A percentile compares a stretch with the other conserved stretches of the same genome.
Evolutionary conservation across 2,329 filamentous ascomycete species (phyloP).

Genomic region (Colletotrichum plurivorum): DNA sequence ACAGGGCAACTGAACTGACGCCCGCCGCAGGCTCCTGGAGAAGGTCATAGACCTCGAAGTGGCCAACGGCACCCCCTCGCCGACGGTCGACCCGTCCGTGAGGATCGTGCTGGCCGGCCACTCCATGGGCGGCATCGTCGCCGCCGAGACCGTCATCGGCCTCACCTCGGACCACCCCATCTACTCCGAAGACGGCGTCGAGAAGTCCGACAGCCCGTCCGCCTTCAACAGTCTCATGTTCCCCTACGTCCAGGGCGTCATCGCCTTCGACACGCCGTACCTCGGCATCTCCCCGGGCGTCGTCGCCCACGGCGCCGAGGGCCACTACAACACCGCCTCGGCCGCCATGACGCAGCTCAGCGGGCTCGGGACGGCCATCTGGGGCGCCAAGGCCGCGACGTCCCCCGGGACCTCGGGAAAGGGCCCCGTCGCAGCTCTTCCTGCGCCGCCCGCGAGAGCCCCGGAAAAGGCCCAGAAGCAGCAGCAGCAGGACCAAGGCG

Average conservation of each 20-base stretch:
- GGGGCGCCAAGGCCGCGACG: slow-evolving; percentile 64
- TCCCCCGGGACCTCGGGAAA: slow-evolving; percentile 46
- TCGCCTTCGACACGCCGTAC: slow-evolving; percentile 96
- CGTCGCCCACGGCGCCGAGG: slow-evolving; percentile 89
- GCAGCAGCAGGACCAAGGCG: slow-evolving; percentile 46
- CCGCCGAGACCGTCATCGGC: slow-evolving; percentile 86
- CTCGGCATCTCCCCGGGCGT: slow-evolving; percentile 85
- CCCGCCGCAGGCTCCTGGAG: slow-evolving; percentile 82
- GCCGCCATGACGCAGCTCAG: slow-evolving; percentile 77
- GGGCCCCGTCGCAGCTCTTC: slow-evolving; percentile 52
- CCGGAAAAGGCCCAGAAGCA: slow-evolving; percentile 44
- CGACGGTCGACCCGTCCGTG: slow-evolving; percentile 88
- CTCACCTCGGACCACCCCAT: slow-evolving; percentile 72
- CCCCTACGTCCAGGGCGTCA: slow-evolving; percentile 89
- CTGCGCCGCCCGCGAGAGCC: slow-evolving; percentile 50
- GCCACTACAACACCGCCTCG: slow-evolving; percentile 82
- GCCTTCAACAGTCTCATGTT: slow-evolving; percentile 83
- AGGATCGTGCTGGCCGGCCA: slow-evolving; percentile 87
- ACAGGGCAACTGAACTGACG: no score
- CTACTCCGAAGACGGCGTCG: slow-evolving; percentile 59
- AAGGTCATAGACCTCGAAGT: slow-evolving; percentile 97
- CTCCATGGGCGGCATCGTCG: slow-evolving; percentile 94
- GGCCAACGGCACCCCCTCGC: slow-evolving; percentile 81
- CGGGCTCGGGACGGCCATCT: slow-evolving; percentile 77
- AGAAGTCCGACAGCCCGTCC: slow-evolving; percentile 49